Conservation (phyloP, 768 basidiomycete genomes). For the Tricholoma saponaceum region DNA sequence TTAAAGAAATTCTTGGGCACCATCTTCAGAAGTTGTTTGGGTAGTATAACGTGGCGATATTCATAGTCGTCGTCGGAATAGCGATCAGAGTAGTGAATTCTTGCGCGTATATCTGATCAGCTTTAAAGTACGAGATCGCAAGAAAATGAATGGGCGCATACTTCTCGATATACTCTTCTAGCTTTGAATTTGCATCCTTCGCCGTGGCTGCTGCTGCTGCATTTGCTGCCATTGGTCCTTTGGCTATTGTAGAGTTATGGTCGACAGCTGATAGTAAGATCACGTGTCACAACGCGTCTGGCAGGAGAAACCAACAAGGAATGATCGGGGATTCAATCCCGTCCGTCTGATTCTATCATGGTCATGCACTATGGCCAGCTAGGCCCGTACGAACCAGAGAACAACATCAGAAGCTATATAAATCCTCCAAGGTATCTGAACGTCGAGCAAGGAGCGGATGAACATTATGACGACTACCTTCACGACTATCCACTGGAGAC, state of each 20-base stretch:
- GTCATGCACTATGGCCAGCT: neutral
- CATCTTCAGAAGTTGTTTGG: conserved; percentile 91
- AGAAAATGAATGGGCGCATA: conserved; percentile 23
- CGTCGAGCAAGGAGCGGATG: neutral
- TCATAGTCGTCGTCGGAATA: conserved; percentile 92
- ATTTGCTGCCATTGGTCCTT: conserved; percentile 22
- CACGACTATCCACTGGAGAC: conserved; percentile 26
- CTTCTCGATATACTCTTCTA: conserved; percentile 82
- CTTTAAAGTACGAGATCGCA: conserved; percentile 11
- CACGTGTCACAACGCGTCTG: neutral
- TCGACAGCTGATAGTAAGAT: too few species aligned
- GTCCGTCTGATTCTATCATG: too few species aligned
- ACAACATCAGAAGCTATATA: neutral
- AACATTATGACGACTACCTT: conserved; percentile 12
- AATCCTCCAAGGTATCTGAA: neutral
- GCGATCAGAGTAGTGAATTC: conserved; percentile 88
- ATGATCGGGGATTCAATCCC: too few species aligned
- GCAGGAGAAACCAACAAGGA: too few species aligned
- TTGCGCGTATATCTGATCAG: conserved; percentile 24
- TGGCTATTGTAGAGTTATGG: neutral
- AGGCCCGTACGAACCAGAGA: neutral
- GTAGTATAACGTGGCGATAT: conserved; percentile 96
- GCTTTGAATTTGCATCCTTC: conserved; percentile 44
- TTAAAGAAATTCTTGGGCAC: conserved; percentile 85
- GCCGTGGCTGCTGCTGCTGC: conserved; percentile 19